Evolutionary conservation across 2,329 filamentous ascomycete genomes (phyloP), one percentile per base, ranked within the genome.

Genomic region (Nemania diffusa): DNA sequence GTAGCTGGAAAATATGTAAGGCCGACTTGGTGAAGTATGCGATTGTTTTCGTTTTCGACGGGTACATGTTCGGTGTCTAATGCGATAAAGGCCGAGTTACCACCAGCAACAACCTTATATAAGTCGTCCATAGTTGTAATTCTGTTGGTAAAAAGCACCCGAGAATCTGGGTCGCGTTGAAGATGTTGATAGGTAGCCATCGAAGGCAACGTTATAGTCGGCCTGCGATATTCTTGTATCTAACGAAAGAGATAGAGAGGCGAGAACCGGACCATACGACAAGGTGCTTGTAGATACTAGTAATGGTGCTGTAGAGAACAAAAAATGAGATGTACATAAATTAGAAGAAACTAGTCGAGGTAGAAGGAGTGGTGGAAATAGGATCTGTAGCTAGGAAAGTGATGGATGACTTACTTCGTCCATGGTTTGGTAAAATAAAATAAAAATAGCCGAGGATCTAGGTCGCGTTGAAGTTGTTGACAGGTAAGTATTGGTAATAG

Each of bases 91-190:
- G 62, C 56, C 9, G 29, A 60, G 24, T 55, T 56, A 56, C 59
- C 50, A 55, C 26, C 34, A 61, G 32, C 24, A 61, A 61, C 48
- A 32, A 44, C 22, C 26, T 11, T 44, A 15, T 59, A 24, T 48
- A 64, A 50, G 55, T 48, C 48, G 34, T 64, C 7, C 56, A 64
- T 59, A 59, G 62, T 58, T 64, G 34, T 64, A 58, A 64, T 52
- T 11, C 44, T 58, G 40, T 64, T 58, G 34, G 20, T 26, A 26
- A 64, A 64, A 44, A 64, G 61, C 1, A 58, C 34, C 61, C 61
- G 32, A 64, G 37, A 64, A 53, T 20, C 46, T 15, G 32, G 53
- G 46, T 64, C 24, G 5, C 46, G 53, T 58, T 58, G 5, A 46
- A 64, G 53, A 2, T 64, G 46, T 24, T 58, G 53, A 46, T 64